Base-by-base conservation (phyloP, 2,329 filamentous ascomycete genomes). In the Corniculantispora saksenae region DNA sequence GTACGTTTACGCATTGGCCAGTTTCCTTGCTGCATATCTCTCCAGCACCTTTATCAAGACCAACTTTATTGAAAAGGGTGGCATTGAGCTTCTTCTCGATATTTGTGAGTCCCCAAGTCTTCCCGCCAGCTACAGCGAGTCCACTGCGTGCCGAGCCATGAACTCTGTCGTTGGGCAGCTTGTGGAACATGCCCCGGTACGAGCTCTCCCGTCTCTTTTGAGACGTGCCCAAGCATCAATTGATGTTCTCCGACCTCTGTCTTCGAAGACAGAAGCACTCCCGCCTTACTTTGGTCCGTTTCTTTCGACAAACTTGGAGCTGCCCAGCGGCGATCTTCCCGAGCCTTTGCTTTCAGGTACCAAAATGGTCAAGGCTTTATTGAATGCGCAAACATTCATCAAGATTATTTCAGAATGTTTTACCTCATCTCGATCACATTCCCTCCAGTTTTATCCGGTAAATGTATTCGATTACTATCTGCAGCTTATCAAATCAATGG, bases 401-500 rank as follows among this genome's bases (percentile, higher is more conserved):
- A 89, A 89, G 70, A 88, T 92, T 25, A 82, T 96, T 40, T 89
- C 88, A 40, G 86, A 91, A 65, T 89, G 91, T 66, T 97, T 92
- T 74, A 89, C 86, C 72, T 87, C 87, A 65, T 85, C 86, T 62
- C 85, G 92, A 65, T 86, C 89, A 29, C 83, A 86, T 60, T 81
- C 80, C 12, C 85, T 87, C 35, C 85, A 90, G 13, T 91, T 97
- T 71, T 88, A 86, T 63, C 85, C 88, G 29, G 85, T 96, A 70
- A 97, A 97, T 72, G 84, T 97, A 25, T 92, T 89, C 38, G 94
- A 98, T 75, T 89, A 92, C 74, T 97, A 97, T 74, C 82, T 87
- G 53, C 79, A 83, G n/a, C 80, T 97, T 45, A 84, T 97, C 27
- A 85, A 87, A 67, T 88, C 88, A 29, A 84, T 98, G 40, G 93